Conservation (phyloP, 208 protist species). For the Tetramitus jugosus region DNA sequence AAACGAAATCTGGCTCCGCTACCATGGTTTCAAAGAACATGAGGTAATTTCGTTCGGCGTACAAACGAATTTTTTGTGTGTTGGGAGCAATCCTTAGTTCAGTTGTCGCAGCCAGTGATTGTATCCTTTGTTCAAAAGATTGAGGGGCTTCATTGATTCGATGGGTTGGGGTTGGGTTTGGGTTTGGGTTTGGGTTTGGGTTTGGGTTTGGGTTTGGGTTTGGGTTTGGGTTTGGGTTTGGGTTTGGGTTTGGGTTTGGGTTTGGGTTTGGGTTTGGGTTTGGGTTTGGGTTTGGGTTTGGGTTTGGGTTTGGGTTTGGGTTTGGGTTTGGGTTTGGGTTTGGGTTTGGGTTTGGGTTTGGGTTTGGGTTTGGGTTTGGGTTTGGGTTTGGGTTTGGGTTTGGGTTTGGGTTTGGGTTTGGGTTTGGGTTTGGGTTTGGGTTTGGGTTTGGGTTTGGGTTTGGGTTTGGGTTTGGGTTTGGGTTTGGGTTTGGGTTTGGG, state of each 20-base stretch:
- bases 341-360: slow-evolving; percentile 26
- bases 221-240: slow-evolving; percentile 26
- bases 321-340: slow-evolving; percentile 26
- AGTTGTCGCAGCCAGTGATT: too few species aligned
- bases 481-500: slow-evolving; percentile 24
- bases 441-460: slow-evolving; percentile 23
- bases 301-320: slow-evolving; percentile 26
- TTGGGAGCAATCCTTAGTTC: too few species aligned
- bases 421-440: slow-evolving; percentile 22
- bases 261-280: slow-evolving; percentile 26
- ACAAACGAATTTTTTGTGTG: too few species aligned
- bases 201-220: slow-evolving; percentile 26
- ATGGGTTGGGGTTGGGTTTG: slow-evolving; percentile 21
- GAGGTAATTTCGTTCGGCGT: too few species aligned
- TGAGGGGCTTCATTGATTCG: background rate
- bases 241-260: slow-evolving; percentile 26
- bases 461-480: slow-evolving; percentile 23
- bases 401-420: slow-evolving; percentile 25
- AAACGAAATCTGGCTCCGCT: too few species aligned
- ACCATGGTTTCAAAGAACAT: too few species aligned
- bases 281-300: slow-evolving; percentile 26
- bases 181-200: slow-evolving; percentile 26
- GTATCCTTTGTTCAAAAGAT: too few species aligned
- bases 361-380: slow-evolving; percentile 26
- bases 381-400: slow-evolving; percentile 26